Base-by-base conservation (phyloP, 768 basidiomycete species). In the Trametes elegans region DNA sequence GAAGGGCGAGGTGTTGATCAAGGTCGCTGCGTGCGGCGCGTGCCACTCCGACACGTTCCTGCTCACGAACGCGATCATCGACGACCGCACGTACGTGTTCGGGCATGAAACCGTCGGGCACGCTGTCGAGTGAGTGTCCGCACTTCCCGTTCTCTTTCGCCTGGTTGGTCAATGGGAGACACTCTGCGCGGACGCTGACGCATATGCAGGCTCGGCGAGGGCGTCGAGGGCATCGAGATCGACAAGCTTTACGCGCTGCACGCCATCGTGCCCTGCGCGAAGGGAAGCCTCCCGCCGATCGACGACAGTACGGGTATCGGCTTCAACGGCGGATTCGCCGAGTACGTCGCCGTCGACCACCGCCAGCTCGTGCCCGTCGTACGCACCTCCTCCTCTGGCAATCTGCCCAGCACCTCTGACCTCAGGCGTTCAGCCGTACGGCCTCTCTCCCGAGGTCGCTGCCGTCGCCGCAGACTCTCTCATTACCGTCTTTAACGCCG, bases 1-100 rank as follows among this genome's bases (percentile, higher is more conserved):
- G 1, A 59, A 63, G 4, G 72, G 71, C 10, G 67, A 81, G 55
- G 47, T 80, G 13, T 66, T 80, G 46, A 66, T 80, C 51, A 72
- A 74, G 53, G 49, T 79, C 38, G 35, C 50, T 2, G 50, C 50
- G 24, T 52, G 50, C 50, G 50, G 41, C n/a, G 41, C 10, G 23
- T 52, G 50, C 41, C 50, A 52, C 23, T 52, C 50, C 24, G 50
- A 52, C 50, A 23, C 31, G 16, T 42, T 52, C 32, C 24, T 35
- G 32, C 41, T 52, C 41, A 31, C 41, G 16, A 44, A 44, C 23
- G 39, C 50, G 23, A 6, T 52, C 31, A 43, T 44, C 32, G 50
- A 52, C 32, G 39, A 52, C 24, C 50, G 50, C 42, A 35, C 50
- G 11, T 52, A 42, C n/a, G 27, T 52, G n/a, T 11, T 52, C 13